Evolutionary conservation across 2,329 filamentous ascomycete species (phyloP).

Genomic region (Sarocladium brachiariae): DNA sequence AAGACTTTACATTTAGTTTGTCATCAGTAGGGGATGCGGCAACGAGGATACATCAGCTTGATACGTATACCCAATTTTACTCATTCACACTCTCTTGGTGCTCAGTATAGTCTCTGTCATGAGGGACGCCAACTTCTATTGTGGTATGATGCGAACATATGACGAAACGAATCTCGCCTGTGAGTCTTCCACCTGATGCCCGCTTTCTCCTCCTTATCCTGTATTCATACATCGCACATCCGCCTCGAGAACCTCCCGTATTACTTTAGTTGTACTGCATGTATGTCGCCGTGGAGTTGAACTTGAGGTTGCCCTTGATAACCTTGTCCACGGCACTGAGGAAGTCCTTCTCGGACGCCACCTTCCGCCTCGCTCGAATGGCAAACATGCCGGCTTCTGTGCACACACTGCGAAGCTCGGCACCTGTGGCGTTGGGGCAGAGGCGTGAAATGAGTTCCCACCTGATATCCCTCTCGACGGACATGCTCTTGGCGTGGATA

Average conservation of each 20-base stretch:
- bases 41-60: slow-evolving; percentile 2
- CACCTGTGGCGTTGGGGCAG: slow-evolving; percentile 95
- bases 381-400: slow-evolving; percentile 99
- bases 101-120: not conserved
- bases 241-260: slow-evolving; percentile 14
- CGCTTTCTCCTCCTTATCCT: slow-evolving; percentile 16
- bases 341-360: slow-evolving; percentile 98
- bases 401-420: slow-evolving; percentile 90
- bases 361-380: slow-evolving; percentile 89
- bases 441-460: slow-evolving; percentile 98
- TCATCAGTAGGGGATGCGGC: not conserved
- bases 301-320: slow-evolving; percentile 98
- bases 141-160: not conserved
- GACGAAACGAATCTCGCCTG: not conserved
- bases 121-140: slow-evolving; percentile 9
- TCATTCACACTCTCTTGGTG: not conserved
- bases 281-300: slow-evolving; percentile 97
- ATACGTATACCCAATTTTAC: not conserved
- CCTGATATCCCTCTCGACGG: slow-evolving; percentile 94
- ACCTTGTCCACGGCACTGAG: slow-evolving; percentile 97
- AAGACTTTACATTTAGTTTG: not conserved
- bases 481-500: slow-evolving; percentile 99
- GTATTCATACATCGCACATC: not conserved
- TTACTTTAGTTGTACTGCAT: slow-evolving; percentile 90
- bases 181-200: not conserved